These are phyloP conservation scores for Herpetomonas samuelpessoai DNA, from an alignment of 208 protist species.

Conservation along the genomic window DNA sequence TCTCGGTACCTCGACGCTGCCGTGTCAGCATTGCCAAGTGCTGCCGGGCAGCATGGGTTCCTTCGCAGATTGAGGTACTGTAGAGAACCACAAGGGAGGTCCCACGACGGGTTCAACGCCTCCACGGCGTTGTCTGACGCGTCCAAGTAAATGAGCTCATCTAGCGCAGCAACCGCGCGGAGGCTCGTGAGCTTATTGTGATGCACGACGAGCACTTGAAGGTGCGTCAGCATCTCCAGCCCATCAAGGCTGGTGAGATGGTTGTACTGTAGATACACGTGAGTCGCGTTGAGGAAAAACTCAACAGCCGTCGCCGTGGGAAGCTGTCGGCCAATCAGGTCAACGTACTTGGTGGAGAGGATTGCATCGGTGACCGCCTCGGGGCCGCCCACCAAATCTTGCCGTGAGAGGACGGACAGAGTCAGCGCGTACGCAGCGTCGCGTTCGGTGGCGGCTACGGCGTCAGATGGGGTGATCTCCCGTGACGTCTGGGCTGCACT, in stretches of 20 bases:
- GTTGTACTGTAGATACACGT: conserved; percentile 84
- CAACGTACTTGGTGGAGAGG: conserved; percentile 43
- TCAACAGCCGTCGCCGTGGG: conserved; percentile 31
- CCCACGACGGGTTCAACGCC: conserved; percentile 19
- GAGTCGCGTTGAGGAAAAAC: conserved; percentile 72
- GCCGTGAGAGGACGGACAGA: conserved; percentile 31
- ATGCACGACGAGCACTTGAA: conserved; percentile 68
- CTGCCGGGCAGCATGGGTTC: conserved; percentile 44
- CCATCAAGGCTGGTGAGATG: conserved; percentile 45
- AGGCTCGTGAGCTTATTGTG: conserved; percentile 65
- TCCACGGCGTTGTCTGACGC: conserved; percentile 49
- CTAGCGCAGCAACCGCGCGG: conserved; percentile 39
- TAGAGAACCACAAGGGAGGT: conserved; percentile 49
- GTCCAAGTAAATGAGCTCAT: conserved; percentile 60
- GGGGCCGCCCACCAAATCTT: conserved; percentile 42
- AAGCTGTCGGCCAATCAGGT: conserved; percentile 41
- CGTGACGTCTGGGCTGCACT: too few relatives aligned
- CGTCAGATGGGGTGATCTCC: too few relatives aligned
- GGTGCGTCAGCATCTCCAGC: conserved; percentile 51
- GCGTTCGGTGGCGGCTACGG: too few relatives aligned
- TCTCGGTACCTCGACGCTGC: not conserved
- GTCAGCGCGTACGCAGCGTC: conserved; percentile 7
- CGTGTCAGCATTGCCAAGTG: conserved; percentile 1
- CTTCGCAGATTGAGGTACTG: conserved; percentile 50
- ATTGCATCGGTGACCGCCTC: conserved; percentile 66